Evolutionary conservation across 108 stramenopile species (phyloP).

Genomic region (Fragilariopsis cylindrus): DNA sequence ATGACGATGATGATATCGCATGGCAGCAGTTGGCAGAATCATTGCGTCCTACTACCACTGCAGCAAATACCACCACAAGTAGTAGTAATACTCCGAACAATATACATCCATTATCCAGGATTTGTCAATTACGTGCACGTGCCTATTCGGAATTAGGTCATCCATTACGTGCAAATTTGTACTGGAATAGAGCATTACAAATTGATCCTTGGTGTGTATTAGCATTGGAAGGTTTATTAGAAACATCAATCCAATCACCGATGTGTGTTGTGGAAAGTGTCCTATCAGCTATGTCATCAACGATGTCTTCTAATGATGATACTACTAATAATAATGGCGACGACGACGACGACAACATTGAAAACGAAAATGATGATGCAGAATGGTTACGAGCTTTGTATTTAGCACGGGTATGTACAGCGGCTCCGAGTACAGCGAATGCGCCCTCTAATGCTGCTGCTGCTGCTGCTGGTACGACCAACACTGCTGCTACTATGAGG

Average conservation of each 20-base stretch:
- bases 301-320: not conserved
- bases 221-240: constrained; percentile 62
- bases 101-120: constrained; percentile 70
- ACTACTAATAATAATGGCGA: not conserved
- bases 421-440: constrained; percentile 21
- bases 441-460: not conserved
- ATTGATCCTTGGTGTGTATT: constrained; percentile 67
- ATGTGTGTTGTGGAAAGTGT: constrained; percentile 1
- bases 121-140: constrained; percentile 55
- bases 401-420: constrained; percentile 45
- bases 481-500: not conserved
- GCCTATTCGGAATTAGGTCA: constrained; percentile 73
- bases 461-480: too few relatives aligned
- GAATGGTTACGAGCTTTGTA: constrained; percentile 70
- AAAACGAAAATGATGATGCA: not conserved
- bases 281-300: not conserved
- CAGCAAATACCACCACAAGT: not conserved
- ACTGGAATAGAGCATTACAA: constrained; percentile 56
- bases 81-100: not conserved
- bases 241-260: constrained; percentile 46
- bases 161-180: constrained; percentile 62
- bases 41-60: not conserved
- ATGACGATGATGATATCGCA: constrained; percentile 49
- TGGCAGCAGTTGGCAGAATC: constrained; percentile 32
- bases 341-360: not conserved